Percentiles rank a stretch among this genome's conserved stretches.
phyloP scores from a whole-genome alignment of 805 yeast species.

The Nakazawaea anatomiae region DNA sequence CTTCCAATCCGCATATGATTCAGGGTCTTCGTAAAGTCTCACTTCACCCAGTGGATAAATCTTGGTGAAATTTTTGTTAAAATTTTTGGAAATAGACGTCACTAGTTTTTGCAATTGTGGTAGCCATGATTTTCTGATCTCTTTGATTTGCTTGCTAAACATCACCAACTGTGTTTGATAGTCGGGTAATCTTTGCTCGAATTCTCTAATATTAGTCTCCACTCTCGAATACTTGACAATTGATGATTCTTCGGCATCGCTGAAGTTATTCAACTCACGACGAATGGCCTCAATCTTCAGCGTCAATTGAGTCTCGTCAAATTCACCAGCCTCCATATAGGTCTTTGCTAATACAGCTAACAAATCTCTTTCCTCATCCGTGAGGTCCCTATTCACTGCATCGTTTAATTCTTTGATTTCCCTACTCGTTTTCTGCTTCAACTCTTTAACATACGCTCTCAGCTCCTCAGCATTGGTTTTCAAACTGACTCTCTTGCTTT shows the following conservation, averaged over 20 bases:
- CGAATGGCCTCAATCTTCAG: slow-evolving; percentile 34
- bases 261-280: slow-evolving; percentile 29
- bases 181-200: slow-evolving; percentile 34
- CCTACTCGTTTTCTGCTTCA: slow-evolving; percentile 17
- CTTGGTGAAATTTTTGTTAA: slow-evolving; percentile 56
- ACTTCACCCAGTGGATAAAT: slow-evolving; percentile 91
- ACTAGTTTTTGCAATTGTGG: slow-evolving; percentile 52
- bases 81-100: slow-evolving; percentile 51
- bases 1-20: slow-evolving; percentile 69
- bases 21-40: slow-evolving; percentile 42
- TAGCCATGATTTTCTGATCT: slow-evolving; percentile 50
- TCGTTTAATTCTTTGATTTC: slow-evolving; percentile 24
- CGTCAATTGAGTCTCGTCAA: slow-evolving; percentile 31
- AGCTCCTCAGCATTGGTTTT: slow-evolving; percentile 12
- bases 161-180: slow-evolving; percentile 20
- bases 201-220: slow-evolving; percentile 27
- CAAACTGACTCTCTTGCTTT: slow-evolving; percentile 21
- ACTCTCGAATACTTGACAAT: slow-evolving; percentile 29
- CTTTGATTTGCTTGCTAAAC: slow-evolving; percentile 30
- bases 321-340: slow-evolving; percentile 26
- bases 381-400: slow-evolving; percentile 27
- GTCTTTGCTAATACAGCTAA: slow-evolving; percentile 29
- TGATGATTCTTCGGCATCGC: slow-evolving; percentile 21
- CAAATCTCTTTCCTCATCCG: slow-evolving; percentile 33
- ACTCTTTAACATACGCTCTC: slow-evolving; percentile 11